phyloP scores from a whole-genome alignment of 2,329 filamentous ascomycete species.

The Penicillium sp. region DNA sequence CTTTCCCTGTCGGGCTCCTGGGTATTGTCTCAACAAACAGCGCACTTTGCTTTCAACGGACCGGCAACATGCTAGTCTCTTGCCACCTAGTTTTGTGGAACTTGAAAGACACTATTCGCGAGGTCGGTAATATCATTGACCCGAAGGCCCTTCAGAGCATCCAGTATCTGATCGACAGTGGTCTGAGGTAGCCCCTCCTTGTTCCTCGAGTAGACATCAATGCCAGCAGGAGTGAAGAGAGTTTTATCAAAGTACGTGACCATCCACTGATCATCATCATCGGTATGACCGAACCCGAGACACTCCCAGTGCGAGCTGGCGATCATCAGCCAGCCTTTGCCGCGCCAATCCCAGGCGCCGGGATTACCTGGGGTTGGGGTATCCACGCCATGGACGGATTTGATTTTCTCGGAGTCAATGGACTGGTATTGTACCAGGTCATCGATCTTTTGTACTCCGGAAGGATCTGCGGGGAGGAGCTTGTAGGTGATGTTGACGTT shows the following conservation, averaged over 20 bases:
- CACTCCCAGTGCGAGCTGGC: slow-evolving; percentile 74
- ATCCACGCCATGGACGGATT: slow-evolving; percentile 19
- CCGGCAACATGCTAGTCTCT: background rate
- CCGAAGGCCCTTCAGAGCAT: slow-evolving; percentile 8
- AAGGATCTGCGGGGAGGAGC: slow-evolving; percentile 6
- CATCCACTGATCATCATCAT: slow-evolving; percentile 58
- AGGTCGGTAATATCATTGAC: slow-evolving; percentile 11
- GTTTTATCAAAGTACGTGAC: slow-evolving; percentile 85
- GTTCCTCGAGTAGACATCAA: slow-evolving; percentile 71
- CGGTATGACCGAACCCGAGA: slow-evolving; percentile 19
- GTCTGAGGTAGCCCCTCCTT: slow-evolving; percentile 7
- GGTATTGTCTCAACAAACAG: background rate
- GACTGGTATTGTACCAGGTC: slow-evolving; percentile 21
- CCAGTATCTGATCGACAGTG: slow-evolving; percentile 12
- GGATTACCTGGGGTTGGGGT: slow-evolving; percentile 17
- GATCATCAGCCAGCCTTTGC: slow-evolving; percentile 70
- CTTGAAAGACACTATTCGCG: slow-evolving; percentile 11
- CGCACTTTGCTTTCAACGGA: background rate
- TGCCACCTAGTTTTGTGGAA: slow-evolving; percentile 9
- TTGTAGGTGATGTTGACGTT: slow-evolving; percentile 26
- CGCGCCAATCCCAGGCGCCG: slow-evolving; percentile 70
- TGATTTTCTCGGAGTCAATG: slow-evolving; percentile 13
- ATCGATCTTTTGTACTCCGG: slow-evolving; percentile 14
- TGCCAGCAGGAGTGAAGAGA: slow-evolving; percentile 75
- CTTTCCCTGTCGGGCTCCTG: background rate